These are phyloP conservation scores for Heteromeles arbutifolia DNA, from an alignment of 306 rosid species.

Conservation along the genomic window DNA sequence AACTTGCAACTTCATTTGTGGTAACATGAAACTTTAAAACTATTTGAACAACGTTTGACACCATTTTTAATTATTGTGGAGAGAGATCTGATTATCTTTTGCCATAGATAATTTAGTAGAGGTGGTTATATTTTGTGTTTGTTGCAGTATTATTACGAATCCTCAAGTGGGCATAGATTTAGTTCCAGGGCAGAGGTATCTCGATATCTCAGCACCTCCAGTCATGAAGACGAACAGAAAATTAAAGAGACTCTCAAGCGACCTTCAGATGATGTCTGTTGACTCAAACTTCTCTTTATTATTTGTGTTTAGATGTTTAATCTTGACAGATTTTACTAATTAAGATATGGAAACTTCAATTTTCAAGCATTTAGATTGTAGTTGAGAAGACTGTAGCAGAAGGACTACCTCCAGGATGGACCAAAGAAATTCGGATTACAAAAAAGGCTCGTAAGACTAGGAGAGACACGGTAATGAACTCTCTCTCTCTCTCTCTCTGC, in stretches of 20 bases:
- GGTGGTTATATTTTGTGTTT: slow-evolving; percentile 20
- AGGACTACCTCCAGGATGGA: slow-evolving; percentile 62
- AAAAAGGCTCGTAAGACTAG: slow-evolving; percentile 30
- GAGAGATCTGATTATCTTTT: not conserved
- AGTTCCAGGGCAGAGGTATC: slow-evolving; percentile 55
- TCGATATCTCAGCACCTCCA: slow-evolving; percentile 36
- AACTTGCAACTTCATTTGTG: not conserved
- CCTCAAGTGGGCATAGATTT: slow-evolving; percentile 45
- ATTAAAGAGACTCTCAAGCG: slow-evolving; percentile 26
- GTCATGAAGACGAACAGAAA: slow-evolving; percentile 12
- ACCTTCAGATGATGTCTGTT: slow-evolving; percentile 49
- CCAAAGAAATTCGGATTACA: slow-evolving; percentile 42
- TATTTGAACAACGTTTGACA: not conserved
- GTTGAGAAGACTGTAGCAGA: slow-evolving; percentile 48
- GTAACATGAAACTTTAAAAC: too few relatives aligned
- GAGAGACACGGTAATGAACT: slow-evolving; percentile 49
- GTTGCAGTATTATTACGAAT: slow-evolving; percentile 58
- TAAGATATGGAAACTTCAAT: slow-evolving; percentile 29
- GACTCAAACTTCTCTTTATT: slow-evolving; percentile 25
- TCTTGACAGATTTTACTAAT: slow-evolving; percentile 14
- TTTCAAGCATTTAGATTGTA: slow-evolving; percentile 62
- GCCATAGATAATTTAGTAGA: slow-evolving; percentile 2
- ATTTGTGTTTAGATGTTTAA: not conserved
- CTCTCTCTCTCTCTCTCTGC: not conserved
- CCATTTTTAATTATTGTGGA: not conserved